Evolutionary conservation across 1,139 yeast species (phyloP).

Genomic region (Nadsonia commutata): DNA sequence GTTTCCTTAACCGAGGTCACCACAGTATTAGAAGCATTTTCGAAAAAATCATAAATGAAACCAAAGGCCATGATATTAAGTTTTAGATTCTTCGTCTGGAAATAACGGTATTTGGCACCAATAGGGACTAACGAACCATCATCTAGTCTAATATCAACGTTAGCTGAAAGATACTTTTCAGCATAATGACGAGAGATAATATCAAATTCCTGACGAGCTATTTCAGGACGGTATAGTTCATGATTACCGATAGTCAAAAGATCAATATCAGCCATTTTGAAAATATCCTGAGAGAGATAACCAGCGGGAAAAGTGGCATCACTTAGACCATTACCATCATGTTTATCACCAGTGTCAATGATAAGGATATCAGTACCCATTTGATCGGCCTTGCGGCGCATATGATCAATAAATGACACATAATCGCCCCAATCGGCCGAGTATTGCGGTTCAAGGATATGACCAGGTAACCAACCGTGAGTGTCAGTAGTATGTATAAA

Average conservation of each 20-base stretch:
- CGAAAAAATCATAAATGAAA: conserved; percentile 61
- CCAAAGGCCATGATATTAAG: conserved; percentile 55
- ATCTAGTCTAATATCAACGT: conserved; percentile 50
- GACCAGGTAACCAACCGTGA: conserved; percentile 86
- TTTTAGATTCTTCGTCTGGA: conserved; percentile 42
- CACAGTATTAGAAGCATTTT: conserved; percentile 43
- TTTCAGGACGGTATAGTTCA: conserved; percentile 64
- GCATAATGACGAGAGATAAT: conserved; percentile 42
- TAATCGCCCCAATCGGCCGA: conserved; percentile 92
- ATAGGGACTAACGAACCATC: conserved; percentile 41
- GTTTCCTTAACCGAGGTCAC: conserved; percentile 52
- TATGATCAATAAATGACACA: conserved; percentile 44
- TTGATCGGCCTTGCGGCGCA: conserved; percentile 31
- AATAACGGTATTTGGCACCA: conserved; percentile 53
- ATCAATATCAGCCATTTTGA: conserved; percentile 58
- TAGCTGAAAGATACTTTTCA: conserved; percentile 59
- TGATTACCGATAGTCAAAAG: conserved; percentile 82
- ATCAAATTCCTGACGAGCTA: conserved; percentile 52
- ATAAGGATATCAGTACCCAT: conserved; percentile 48
- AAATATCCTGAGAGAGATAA: conserved; percentile 41
- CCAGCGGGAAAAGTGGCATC: conserved; percentile 74
- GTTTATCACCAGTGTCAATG: conserved; percentile 86
- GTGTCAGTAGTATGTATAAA: conserved; percentile 91
- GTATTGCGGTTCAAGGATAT: conserved; percentile 50
- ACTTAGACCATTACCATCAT: conserved; percentile 83